Base-by-base conservation (phyloP, 2,329 filamentous ascomycete genomes). In the Aspergillus fischeri region DNA sequence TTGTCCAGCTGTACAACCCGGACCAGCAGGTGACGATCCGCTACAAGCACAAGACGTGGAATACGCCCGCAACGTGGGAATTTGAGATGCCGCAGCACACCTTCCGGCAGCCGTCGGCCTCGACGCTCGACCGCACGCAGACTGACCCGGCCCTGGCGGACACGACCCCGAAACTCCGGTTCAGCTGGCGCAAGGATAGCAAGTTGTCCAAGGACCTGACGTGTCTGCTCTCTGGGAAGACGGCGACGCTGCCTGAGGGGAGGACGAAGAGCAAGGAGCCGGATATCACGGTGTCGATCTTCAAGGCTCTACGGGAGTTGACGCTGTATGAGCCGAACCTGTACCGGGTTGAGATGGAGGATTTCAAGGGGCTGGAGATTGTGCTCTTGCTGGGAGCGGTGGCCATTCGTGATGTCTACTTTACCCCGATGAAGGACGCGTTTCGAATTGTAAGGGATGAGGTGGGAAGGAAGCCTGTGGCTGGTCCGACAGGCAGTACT, bases 311-410 rank as follows among this genome's bases (percentile, higher is more conserved):
- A 27, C 87, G 85, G 64, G 90, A 92, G 65, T 75, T 97, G 57
- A 96, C 92, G 1, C 82, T 99, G 45, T 97, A 97, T 77, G 90
- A 99, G 74, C 90, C 93, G 4, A 97, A 97, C 70, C 81, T 97
- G 69, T 87, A 89, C 60, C 83, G 94, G 6, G 88, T 97, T 10
- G 92, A 97, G 47, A 86, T 97, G 60, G 92, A 99, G 73, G 94
- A 99, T 74, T 86, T 89, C 56, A 97, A 97, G 73, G 94, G 94
- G 0, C 78, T 97, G 3, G 94, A 99, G 71, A 84, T 97, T 1
- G 87, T 92, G 1, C 75, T 97, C 24, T 68, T 87, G 28, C 75
- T 88, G 0, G 77, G 82, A 17, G 84, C 83, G 0, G 77, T 83
- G 1, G 82, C 84, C 11, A 86, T 88, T 57, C 78, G 83, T 25